Evolutionary conservation across 75 land plant species (phyloP), one percentile per base, ranked within the genome.

Genomic region (Chamaecyparis obtusa): DNA sequence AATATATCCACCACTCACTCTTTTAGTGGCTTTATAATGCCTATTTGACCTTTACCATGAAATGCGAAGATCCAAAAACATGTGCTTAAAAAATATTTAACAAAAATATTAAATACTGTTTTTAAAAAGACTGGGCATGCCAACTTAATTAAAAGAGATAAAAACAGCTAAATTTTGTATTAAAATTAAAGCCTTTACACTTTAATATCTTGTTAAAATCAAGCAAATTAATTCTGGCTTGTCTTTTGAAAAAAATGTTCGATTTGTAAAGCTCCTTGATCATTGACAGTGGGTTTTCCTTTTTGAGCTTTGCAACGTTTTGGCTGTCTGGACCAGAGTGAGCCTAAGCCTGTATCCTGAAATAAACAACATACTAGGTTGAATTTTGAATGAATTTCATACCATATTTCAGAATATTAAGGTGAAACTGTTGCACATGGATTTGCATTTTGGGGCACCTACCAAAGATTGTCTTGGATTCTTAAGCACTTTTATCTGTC

Each of bases 191-290:
- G 54, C 83, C 24, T 17, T 30, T 1, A 81, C 3, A 43, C 41
- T 81, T 81, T 81, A 14, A 5, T 15, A 27, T 41, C 44, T n/a
- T 39, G 44, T 48, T 41, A 10, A 81, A 7, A 35, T 85, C 76
- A 36, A 32, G 15, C 15, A 36, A 60, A 57, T 56, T 33, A 85
- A 10, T 33, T 37, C 11, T 86, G 33, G 33, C 35, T 21, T 82
- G 80, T 88, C 90, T 86, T 93, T 30, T 84, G 88, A 87, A 97
- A 97, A 87, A 95, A 97, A 74, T 97, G 97, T 74, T 97, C 99
- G 11, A 97, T 97, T 46, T 95, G 96, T 83, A 94, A 90, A 60
- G 89, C 89, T 8, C 97, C 93, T 76, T 87, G 87, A 11, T 88
- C 60, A 37, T 88, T 85, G 67, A 86, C 83, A 84, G 37, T 84